Evolutionary conservation across 306 rosid genomes (phyloP).

Genomic region (Canavalia gladiata): DNA sequence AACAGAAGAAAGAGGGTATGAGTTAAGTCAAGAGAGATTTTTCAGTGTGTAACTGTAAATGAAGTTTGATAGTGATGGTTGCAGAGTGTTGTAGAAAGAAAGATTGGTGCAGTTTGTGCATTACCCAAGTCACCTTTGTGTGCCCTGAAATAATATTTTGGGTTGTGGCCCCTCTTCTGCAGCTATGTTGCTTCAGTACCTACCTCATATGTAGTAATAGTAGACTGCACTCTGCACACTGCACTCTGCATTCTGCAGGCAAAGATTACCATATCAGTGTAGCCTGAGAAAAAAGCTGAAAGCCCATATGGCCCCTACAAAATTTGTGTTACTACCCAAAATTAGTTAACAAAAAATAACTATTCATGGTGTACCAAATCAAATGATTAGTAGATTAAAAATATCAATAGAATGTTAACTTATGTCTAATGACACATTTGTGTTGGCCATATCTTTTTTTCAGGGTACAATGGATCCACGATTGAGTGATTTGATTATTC

Average conservation of each 20-base stretch:
- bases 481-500: slow-evolving; percentile 49
- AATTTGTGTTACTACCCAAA: slow-evolving; percentile 17
- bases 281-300: not conserved
- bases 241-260: slow-evolving; percentile 25
- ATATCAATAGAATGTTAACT: not conserved
- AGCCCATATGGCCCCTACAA: slow-evolving; percentile 7
- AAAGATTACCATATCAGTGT: slow-evolving; percentile 40
- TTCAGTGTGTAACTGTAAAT: slow-evolving; percentile 27
- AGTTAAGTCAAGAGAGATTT: not conserved
- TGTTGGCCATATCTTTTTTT: not conserved
- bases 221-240: not conserved
- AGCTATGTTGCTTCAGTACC: slow-evolving; percentile 23
- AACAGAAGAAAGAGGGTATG: not conserved
- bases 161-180: slow-evolving; percentile 21
- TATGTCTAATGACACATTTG: not conserved
- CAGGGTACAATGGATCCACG: not conserved
- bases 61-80: slow-evolving; percentile 39
- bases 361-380: not conserved
- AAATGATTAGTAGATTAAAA: slow-evolving; percentile 8
- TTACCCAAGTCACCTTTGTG: slow-evolving; percentile 33
- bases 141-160: slow-evolving; percentile 36
- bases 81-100: slow-evolving; percentile 9
- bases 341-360: slow-evolving; percentile 7
- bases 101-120: slow-evolving; percentile 30
- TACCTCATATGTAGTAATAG: not conserved